Conservation (phyloP, 2,329 filamentous ascomycete genomes). For the Cladosporium austrohemisphaericum region DNA sequence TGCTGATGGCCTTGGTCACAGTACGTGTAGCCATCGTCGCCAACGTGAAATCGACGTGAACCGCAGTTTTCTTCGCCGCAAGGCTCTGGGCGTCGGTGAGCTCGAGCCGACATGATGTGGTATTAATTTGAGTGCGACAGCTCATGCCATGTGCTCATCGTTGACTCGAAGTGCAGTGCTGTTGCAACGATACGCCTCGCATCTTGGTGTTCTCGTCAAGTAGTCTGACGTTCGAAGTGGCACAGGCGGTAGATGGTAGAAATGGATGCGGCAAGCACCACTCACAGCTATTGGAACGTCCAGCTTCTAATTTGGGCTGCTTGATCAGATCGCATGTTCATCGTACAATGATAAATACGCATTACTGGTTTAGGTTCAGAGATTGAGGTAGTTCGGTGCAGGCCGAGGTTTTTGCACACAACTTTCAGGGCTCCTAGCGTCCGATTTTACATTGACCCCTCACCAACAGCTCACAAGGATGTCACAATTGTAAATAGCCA, state of each 20-base stretch:
- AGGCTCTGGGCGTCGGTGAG: slow-evolving; percentile 18
- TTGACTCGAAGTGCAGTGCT: no score
- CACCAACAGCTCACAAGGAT: neutral
- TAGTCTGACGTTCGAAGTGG: no score
- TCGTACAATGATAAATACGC: no score
- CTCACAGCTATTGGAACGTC: no score
- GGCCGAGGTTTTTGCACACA: slow-evolving; percentile 15
- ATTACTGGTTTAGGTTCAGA: neutral
- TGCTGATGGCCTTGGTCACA: slow-evolving; percentile 78
- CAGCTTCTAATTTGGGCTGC: no score
- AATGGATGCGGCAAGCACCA: no score
- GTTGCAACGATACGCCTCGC: no score
- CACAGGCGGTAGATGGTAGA: no score
- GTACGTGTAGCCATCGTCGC: slow-evolving; percentile 72
- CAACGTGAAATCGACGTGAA: slow-evolving; percentile 63
- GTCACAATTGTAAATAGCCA: neutral
- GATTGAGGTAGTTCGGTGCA: no score
- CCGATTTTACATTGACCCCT: neutral
- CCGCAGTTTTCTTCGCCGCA: slow-evolving; percentile 56
- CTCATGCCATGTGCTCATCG: neutral
- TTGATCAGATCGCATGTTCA: no score
- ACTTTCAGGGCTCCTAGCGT: neutral
- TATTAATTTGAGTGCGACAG: neutral
- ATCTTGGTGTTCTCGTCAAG: neutral
- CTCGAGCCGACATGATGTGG: slow-evolving; percentile 7